Conservation (phyloP, 257 asterid species). For the Linderniella brevidens region DNA sequence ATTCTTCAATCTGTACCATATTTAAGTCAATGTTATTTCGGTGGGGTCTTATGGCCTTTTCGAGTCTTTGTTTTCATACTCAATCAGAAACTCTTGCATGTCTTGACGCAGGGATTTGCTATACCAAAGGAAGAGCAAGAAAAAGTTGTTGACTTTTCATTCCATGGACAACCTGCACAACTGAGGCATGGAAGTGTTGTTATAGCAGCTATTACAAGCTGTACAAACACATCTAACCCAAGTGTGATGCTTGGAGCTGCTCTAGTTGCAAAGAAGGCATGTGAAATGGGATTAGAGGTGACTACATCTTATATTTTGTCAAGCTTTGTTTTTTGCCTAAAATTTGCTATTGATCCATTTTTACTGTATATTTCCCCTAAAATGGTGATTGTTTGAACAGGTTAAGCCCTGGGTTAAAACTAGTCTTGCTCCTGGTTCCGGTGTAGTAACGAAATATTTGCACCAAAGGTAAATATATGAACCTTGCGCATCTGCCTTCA, state of each 20-base stretch:
- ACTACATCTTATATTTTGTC: slow-evolving; percentile 11
- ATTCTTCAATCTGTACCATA: neutral
- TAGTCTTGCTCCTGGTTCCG: slow-evolving; percentile 98
- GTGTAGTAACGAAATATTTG: slow-evolving; percentile 87
- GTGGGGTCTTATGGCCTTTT: neutral
- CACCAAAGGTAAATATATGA: slow-evolving; percentile 38
- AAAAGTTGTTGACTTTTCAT: slow-evolving; percentile 58
- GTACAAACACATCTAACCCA: slow-evolving; percentile 95
- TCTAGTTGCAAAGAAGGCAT: slow-evolving; percentile 90
- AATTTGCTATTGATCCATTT: neutral
- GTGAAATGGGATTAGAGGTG: slow-evolving; percentile 83
- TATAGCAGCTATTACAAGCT: slow-evolving; percentile 88
- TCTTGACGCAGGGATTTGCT: slow-evolving; percentile 54
- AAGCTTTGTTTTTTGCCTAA: neutral
- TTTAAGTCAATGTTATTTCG: neutral
- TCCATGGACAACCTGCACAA: slow-evolving; percentile 62
- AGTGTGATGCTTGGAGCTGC: slow-evolving; percentile 99
- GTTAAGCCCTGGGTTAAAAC: slow-evolving; percentile 97
- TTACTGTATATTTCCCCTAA: neutral
- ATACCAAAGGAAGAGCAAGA: slow-evolving; percentile 62
- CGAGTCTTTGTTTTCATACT: neutral
- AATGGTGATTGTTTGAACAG: slow-evolving; percentile 17
- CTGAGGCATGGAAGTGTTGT: slow-evolving; percentile 91
- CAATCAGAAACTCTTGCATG: neutral
- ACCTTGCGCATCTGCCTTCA: neutral